Base-by-base conservation (phyloP, 306 rosid genomes). In the Erythrophleum fordii region DNA sequence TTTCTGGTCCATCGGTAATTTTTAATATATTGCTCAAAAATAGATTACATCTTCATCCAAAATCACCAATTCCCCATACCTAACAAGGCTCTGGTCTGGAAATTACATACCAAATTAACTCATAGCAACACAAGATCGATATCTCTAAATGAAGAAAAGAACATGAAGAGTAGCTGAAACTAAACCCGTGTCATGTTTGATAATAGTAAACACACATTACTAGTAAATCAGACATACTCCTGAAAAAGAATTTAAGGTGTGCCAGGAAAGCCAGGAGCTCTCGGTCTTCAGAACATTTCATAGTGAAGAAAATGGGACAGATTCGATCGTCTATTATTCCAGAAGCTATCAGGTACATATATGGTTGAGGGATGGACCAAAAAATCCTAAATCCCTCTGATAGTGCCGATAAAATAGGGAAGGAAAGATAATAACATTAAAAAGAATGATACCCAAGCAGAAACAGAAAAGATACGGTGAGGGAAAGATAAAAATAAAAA, bases 101-200 rank as follows among this genome's bases (percentile, higher is more conserved):
- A 41, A 22, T 67, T 42, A 20, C 46, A 41, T 22, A 12, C 18
- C n/a, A 11, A 41, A 22, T 11, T 41, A 44, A 39, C 16, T 39
- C 31, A 73, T 64, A 72, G 60, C 35, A 59, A 48, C 26, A 77
- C 41, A 73, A 81, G 29, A 77, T 73, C 52, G 73, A 73, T 73
- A 77, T 72, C 62, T 20, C 45, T 73, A 13, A 26, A 11, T 13
- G 18, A 7, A 39, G 18, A 11, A 25, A 58, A 25, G 5, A 59
- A 59, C 0, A 52, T 46, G 51, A 35, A 45, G 53, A 56, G 62
- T 45, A 72, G 76, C 62, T 46, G 60, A 66, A 80, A 74, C 64
- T 76, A 61, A 71, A 64, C 55, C 64, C 52, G 28, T 53, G 41
- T 23, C 61, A 73, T 60, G 62, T 45, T 75, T 51, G 3, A n/a